Base-by-base conservation (phyloP, 805 yeast species). In the Spathaspora arborariae region DNA sequence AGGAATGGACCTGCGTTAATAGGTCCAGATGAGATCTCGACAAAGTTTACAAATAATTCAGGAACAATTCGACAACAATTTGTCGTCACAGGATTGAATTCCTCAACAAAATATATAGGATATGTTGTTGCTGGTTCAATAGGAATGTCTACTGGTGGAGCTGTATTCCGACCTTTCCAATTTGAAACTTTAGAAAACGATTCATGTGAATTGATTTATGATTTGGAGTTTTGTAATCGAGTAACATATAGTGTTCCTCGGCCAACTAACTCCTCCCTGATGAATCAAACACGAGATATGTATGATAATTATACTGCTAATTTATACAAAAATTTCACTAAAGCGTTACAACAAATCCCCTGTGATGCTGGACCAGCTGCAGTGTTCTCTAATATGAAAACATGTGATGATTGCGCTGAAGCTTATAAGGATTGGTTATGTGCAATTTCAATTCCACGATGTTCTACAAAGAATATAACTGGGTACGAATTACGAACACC, bases 361-460 rank as follows among this genome's bases (percentile, higher is more conserved):
- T 92, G 99, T 64, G 85, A 86, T 52, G 74, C 85, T 1, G 80
- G 78, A 26, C 63, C 69, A 13, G 90, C 81, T 49, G 76, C 88
- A 2, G 57, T 80, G 5, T 92, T 77, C 63, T 88, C 97, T 1
- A 88, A 96, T 8, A 58, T 92, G 20, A 63, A 80, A 34, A 73
- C 84, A 0, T 92, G 99, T 58, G 74, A 70, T 11, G 82, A 88
- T 57, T 92, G 99, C 61, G 74, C 76, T 1, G 53, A 61, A 1
- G 75, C 91, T 1, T 92, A 92, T 62, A 81, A 80, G 56, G 75
- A 83, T 56, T 92, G 99, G 99, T 74, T 94, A 16, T 92, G 99
- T 65, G 75, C 95, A 0, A 88, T 89, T 3, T 73, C 89, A 0
- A 87, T 92, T 5, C 98, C 98, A 0, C 71, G 97, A 24, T 92